A percentile compares a stretch with the other conserved stretches of the same genome.
phyloP scores from a whole-genome alignment of 306 rosid genomes.

The Trichosanthes cucumerina region DNA sequence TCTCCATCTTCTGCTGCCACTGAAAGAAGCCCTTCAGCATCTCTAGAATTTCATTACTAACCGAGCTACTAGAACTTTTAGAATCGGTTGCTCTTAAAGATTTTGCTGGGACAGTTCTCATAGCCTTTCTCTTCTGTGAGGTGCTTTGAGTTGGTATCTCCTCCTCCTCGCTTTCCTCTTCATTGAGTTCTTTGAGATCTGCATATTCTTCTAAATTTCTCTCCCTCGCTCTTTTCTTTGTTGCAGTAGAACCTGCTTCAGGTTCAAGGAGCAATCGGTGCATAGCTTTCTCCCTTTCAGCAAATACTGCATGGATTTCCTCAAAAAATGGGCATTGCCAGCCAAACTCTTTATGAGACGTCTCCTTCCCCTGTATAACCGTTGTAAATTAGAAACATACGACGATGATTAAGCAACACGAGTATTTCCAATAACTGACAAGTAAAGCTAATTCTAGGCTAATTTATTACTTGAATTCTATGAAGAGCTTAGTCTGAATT shows the following conservation, averaged over 20 bases:
- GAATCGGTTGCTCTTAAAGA: conserved; percentile 26
- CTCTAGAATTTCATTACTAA: conserved; percentile 26
- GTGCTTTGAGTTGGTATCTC: conserved; percentile 43
- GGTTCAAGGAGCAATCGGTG: conserved; percentile 57
- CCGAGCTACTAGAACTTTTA: conserved; percentile 14
- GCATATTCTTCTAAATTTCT: conserved; percentile 58
- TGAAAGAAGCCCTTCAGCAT: conserved; percentile 59
- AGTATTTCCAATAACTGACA: neutral
- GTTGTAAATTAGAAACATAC: neutral
- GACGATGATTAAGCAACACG: neutral
- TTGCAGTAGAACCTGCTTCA: conserved; percentile 36
- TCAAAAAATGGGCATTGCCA: conserved; percentile 73
- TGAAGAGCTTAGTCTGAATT: neutral
- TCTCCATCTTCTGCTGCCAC: conserved; percentile 71
- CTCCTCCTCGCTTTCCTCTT: conserved; percentile 38
- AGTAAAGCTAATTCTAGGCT: neutral
- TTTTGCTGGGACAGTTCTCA: conserved; percentile 25
- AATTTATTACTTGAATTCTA: neutral
- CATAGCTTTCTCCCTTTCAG: conserved; percentile 61
- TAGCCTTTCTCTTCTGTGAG: conserved; percentile 47
- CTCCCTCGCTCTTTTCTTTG: conserved; percentile 47
- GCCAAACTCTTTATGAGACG: conserved; percentile 65
- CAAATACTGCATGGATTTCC: conserved; percentile 66
- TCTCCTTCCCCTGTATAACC: conserved; percentile 69
- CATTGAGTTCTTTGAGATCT: conserved; percentile 49